Conservation (phyloP, 345 rosid genomes). For the Lepidium aucheri region DNA sequence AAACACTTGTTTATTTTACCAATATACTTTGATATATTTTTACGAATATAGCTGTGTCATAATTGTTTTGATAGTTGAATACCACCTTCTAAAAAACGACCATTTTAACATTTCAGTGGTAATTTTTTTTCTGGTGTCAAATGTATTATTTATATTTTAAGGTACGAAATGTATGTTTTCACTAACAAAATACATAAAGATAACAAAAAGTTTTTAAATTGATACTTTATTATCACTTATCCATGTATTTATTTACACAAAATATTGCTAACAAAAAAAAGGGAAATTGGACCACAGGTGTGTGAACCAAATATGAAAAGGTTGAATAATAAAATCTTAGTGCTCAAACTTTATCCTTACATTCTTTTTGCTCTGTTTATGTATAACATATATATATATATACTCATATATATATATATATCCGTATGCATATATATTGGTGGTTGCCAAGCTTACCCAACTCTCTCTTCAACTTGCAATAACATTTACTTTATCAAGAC, state of each 20-base stretch:
- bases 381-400: background rate
- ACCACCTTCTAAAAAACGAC: too few relatives aligned
- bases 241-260: background rate
- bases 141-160: background rate
- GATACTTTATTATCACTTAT: background rate
- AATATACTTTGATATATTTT: too few relatives aligned
- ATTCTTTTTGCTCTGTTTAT: conserved; percentile 22
- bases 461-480: conserved; percentile 16
- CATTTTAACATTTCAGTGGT: background rate
- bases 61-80: too few relatives aligned
- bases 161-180: background rate
- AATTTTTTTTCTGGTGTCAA: too few relatives aligned
- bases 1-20: too few relatives aligned
- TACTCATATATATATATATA: background rate
- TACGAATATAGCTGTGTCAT: too few relatives aligned
- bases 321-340: conserved; percentile 21
- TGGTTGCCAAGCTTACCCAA: conserved; percentile 18
- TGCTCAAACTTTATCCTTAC: conserved; percentile 26
- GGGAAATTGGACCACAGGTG: conserved; percentile 21
- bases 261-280: background rate
- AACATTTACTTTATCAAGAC: background rate
- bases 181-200: background rate
- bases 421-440: conserved; percentile 13
- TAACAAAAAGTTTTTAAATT: background rate
- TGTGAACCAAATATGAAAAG: conserved; percentile 20